Percentiles rank a stretch among this genome's conserved stretches.
Evolutionary conservation across 1,139 yeast species (phyloP).

Genomic region (Pichia terricola): DNA sequence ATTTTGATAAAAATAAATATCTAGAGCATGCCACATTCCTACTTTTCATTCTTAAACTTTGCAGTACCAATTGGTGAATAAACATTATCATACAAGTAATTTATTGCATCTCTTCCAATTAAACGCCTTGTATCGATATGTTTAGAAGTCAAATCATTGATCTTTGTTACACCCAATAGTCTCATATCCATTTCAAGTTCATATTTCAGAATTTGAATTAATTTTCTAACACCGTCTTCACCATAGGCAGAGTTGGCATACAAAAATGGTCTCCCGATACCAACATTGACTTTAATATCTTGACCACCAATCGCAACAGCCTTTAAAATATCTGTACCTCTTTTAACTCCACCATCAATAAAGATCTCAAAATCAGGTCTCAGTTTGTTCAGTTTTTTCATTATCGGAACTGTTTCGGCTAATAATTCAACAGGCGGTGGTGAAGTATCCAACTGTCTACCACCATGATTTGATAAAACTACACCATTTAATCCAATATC

Average conservation of each 20-base stretch:
- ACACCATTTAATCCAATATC: constrained; percentile 57
- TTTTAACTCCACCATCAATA: constrained; percentile 67
- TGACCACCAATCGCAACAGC: constrained; percentile 70
- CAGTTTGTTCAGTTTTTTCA: constrained; percentile 35
- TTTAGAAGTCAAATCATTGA: constrained; percentile 52
- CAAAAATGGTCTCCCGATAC: constrained; percentile 66
- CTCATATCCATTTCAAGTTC: constrained; percentile 88
- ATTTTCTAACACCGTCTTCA: constrained; percentile 68
- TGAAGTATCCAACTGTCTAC: constrained; percentile 66
- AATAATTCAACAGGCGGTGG: constrained; percentile 60
- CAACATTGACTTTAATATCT: constrained; percentile 76
- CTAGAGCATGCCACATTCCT: not conserved
- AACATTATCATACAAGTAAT: constrained; percentile 33
- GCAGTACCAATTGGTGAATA: constrained; percentile 33
- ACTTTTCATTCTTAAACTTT: constrained; percentile 25
- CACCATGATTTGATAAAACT: constrained; percentile 71
- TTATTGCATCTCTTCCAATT: constrained; percentile 36
- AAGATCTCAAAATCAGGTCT: constrained; percentile 51
- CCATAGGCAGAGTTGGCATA: constrained; percentile 74
- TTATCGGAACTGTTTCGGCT: constrained; percentile 52
- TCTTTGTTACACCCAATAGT: constrained; percentile 61
- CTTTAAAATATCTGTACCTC: constrained; percentile 65
- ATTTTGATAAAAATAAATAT: too few relatives aligned
- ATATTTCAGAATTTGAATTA: constrained; percentile 68
- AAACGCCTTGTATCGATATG: constrained; percentile 38